Evolutionary conservation across 2,329 filamentous ascomycete genomes (phyloP).

Genomic region (Onygenales sp.): DNA sequence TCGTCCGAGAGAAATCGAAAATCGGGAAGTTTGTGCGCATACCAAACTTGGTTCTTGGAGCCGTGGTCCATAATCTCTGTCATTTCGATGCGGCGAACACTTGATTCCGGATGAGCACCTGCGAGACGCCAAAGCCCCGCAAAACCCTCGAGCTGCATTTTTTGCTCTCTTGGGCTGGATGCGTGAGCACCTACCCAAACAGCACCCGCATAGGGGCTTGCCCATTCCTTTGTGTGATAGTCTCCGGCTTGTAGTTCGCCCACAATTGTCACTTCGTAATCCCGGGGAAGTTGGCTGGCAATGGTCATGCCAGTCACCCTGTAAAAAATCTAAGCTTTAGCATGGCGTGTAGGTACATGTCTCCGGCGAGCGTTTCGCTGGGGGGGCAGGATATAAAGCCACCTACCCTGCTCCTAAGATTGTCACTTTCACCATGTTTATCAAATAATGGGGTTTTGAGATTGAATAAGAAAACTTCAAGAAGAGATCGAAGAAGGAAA

Average conservation of each 20-base stretch:
- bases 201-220: constrained; percentile 21
- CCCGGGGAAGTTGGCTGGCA: constrained; percentile 17
- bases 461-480: too few species aligned
- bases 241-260: constrained; percentile 24
- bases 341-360: neutral
- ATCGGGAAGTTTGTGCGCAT: constrained; percentile 4
- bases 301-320: constrained; percentile 17
- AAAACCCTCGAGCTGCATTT: neutral
- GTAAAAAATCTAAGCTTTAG: neutral
- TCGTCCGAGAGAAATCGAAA: neutral
- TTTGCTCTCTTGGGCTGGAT: neutral
- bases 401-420: constrained; percentile 8
- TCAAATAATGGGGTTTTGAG: too few species aligned
- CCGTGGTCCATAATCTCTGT: neutral
- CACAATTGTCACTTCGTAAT: constrained; percentile 23
- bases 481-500: too few species aligned
- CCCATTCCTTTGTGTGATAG: constrained; percentile 17
- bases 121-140: neutral
- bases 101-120: constrained; percentile 4
- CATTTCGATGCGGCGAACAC: neutral
- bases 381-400: neutral
- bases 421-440: constrained; percentile 5
- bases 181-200: neutral
- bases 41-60: constrained; percentile 4
- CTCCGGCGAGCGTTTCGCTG: neutral